Evolutionary conservation across 2,329 filamentous ascomycete genomes (phyloP).

Genomic region (Aspergillus sp.): DNA sequence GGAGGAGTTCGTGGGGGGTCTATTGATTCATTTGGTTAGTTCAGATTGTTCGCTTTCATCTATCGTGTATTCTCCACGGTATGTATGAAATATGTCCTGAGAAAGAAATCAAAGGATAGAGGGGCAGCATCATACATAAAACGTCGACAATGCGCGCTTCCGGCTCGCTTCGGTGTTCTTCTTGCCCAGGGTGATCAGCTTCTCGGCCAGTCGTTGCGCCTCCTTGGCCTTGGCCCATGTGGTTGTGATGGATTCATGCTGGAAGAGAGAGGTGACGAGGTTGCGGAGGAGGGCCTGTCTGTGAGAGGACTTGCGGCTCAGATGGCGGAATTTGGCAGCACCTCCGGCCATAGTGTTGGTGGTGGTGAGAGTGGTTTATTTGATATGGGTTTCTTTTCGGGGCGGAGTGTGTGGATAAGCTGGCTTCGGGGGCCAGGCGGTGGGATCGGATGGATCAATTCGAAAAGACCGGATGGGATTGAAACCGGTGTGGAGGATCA

Average conservation of each 20-base stretch:
- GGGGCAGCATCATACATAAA: slow-evolving; percentile 67
- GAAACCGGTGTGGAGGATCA: background rate
- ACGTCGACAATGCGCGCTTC: slow-evolving; percentile 73
- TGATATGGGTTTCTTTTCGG: background rate
- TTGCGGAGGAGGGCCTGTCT: slow-evolving; percentile 92
- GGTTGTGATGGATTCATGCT: slow-evolving; percentile 89
- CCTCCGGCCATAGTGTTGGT: slow-evolving; percentile 73
- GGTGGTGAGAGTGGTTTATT: background rate
- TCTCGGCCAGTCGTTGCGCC: slow-evolving; percentile 88
- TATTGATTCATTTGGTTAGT: slow-evolving; percentile 18
- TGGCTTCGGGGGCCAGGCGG: background rate
- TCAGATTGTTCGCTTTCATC: background rate
- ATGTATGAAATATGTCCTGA: background rate
- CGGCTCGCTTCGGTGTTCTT: slow-evolving; percentile 82
- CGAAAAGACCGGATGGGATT: background rate
- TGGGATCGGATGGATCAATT: background rate
- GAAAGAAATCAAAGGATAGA: background rate
- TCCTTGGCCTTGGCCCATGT: slow-evolving; percentile 98
- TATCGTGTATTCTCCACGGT: background rate
- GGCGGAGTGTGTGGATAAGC: background rate
- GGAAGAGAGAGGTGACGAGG: slow-evolving; percentile 90
- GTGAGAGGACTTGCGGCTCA: slow-evolving; percentile 82
- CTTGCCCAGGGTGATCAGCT: slow-evolving; percentile 91
- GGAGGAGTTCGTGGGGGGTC: slow-evolving; percentile 55
- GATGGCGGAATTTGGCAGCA: slow-evolving; percentile 81